These are phyloP conservation scores for Lotus japonicus DNA, from an alignment of 306 rosid genomes.

Conservation along the genomic window DNA sequence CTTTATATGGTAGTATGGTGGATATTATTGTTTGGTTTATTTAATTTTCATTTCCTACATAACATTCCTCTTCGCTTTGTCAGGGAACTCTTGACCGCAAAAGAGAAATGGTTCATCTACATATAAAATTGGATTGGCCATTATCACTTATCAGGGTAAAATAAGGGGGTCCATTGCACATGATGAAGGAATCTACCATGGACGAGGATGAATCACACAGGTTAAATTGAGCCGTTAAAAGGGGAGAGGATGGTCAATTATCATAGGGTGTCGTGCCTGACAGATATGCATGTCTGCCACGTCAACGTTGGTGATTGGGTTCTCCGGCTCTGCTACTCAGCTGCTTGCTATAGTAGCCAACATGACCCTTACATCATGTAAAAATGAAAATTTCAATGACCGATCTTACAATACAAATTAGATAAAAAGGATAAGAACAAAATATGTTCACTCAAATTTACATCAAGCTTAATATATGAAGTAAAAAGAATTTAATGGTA, in stretches of 20 bases:
- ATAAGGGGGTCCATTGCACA: not conserved
- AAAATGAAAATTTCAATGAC: no score
- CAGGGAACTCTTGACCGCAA: not conserved
- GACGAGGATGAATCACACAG: constrained; percentile 20
- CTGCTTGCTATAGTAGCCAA: not conserved
- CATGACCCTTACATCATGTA: no score
- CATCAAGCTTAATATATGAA: no score
- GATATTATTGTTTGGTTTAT: not conserved
- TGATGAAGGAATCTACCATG: constrained; percentile 23
- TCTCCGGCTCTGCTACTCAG: not conserved
- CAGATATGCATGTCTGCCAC: constrained; percentile 43
- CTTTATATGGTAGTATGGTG: no score
- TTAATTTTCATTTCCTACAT: not conserved
- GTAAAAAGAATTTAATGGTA: no score
- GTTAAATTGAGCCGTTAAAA: constrained; percentile 12
- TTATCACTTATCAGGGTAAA: not conserved
- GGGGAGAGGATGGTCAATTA: not conserved
- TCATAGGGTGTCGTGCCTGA: constrained; percentile 32
- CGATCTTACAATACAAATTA: no score
- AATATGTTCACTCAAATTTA: no score
- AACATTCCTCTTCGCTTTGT: not conserved
- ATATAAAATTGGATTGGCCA: not conserved
- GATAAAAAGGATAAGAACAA: no score
- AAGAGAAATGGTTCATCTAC: not conserved
- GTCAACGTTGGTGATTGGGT: constrained; percentile 2